Evolutionary conservation across 2,329 filamentous ascomycete genomes (phyloP).

Genomic region (Aspergillus nomiae): DNA sequence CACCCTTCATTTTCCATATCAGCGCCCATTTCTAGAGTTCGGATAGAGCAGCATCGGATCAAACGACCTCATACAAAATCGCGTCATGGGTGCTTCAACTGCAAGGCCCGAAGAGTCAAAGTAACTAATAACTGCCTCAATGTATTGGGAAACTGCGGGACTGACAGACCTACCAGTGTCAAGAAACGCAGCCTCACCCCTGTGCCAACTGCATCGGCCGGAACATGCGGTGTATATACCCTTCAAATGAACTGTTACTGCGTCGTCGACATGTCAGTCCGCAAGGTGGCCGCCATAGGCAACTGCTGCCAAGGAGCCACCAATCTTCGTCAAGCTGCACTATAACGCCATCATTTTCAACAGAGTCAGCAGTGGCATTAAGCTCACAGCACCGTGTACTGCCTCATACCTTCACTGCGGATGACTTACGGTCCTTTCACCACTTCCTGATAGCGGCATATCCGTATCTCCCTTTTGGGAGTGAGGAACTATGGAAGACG

Average conservation of each 20-base stretch:
- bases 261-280: neutral
- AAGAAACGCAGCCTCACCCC: slow-evolving; percentile 38
- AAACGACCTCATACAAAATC: slow-evolving; percentile 42
- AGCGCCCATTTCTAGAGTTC: neutral
- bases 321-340: neutral
- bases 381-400: neutral
- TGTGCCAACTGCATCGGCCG: slow-evolving; percentile 41
- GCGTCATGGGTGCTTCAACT: slow-evolving; percentile 43
- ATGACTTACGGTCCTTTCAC: slow-evolving; percentile 56
- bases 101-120: slow-evolving; percentile 51
- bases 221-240: slow-evolving; percentile 36
- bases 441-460: slow-evolving; percentile 57
- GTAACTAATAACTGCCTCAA: slow-evolving; percentile 28
- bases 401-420: slow-evolving; percentile 36
- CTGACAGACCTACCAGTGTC: slow-evolving; percentile 26
- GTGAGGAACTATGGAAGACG: slow-evolving; percentile 67
- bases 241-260: slow-evolving; percentile 18
- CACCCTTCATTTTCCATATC: neutral
- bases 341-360: neutral
- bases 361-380: slow-evolving; percentile 15
- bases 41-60: neutral
- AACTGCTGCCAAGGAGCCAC: slow-evolving; percentile 10
- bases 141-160: neutral
- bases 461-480: slow-evolving; percentile 66
- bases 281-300: neutral